Percentiles rank a stretch among this genome's conserved stretches.
Conservation (phyloP, 2,329 filamentous ascomycete species). For the Aspergillus aculeatinus region DNA sequence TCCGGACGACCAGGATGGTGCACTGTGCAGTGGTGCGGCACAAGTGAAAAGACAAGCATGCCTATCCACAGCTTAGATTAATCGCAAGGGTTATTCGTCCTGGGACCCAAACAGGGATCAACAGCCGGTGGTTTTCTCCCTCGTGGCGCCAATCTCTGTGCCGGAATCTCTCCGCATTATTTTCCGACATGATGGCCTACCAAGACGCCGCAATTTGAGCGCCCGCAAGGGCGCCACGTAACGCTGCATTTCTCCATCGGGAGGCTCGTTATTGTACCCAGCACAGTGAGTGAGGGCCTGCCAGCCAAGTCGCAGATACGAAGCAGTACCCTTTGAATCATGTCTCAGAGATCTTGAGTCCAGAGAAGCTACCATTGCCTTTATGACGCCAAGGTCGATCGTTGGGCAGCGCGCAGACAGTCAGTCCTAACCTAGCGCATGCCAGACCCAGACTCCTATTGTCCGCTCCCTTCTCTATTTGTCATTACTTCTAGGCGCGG, state of each 20-base stretch:
- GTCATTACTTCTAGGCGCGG: conserved; percentile 12
- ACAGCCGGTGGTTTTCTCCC: not conserved
- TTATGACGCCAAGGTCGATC: not conserved
- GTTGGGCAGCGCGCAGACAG: not conserved
- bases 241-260: not conserved
- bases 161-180: conserved; percentile 3
- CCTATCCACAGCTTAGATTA: conserved; percentile 3
- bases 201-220: not conserved
- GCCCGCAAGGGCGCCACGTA: not conserved
- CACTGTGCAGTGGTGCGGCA: not conserved
- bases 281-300: not conserved
- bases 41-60: not conserved
- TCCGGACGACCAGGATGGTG: not conserved
- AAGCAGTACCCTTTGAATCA: not conserved
- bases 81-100: not conserved
- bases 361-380: not conserved
- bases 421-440: not conserved
- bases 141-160: not conserved
- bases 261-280: not conserved
- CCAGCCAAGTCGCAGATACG: not conserved
- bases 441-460: not conserved
- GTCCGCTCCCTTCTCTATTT: not conserved
- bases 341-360: not conserved
- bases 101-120: not conserved
- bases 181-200: not conserved